Base-by-base conservation (phyloP, 1,284 basidiomycete genomes). In the Pisolithus thermaeus region DNA sequence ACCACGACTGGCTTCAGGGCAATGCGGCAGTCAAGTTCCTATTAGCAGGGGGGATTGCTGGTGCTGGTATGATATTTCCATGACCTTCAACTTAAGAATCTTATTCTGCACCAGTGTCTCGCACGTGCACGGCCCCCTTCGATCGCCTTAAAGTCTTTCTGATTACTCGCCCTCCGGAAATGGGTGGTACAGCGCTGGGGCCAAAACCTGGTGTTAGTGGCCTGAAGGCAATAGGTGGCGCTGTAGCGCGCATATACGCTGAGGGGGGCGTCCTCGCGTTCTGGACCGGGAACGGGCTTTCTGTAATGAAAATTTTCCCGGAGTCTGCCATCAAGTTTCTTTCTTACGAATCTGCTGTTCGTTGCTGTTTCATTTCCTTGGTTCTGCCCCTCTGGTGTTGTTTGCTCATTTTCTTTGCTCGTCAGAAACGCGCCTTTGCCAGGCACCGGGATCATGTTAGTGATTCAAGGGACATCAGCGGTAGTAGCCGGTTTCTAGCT, bases 281-380 rank as follows among this genome's bases (percentile, higher is more conserved):
- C 68, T 99, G 97, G 96, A 92, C 87, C 43, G 88, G 88, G 14
- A 90, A 91, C 62, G 89, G 86, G 32, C 72, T 89, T 35, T 87
- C 83, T 18, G 86, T 93, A 38, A 79, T 85, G 51, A 99, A 99
- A 74, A 97, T 99, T 59, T 90, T 98, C 60, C 96, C 88, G 30
- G 95, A 98, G 74, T 94, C 90, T 41, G 97, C 97, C 18, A 98
- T 99, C 80, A 99, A 98, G 71, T 99, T 99, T 73, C 84, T 97
- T 60, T 73, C 90, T 7, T 99, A 98, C 70, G 97, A 99, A 71
- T 90, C 91, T 56, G 84, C 90, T 50, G 90, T 92, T 61, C 70
- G 83, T 81, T 18, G 22, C 38, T 48, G 49, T 52, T 58, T 28
- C 47, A 56, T 52, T 53, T 55, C 37, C 40, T 22, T 16, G 38